These are phyloP conservation scores for Ceratobasidium sp. DNA, from an alignment of 1,284 basidiomycete genomes.

Conservation along the genomic window DNA sequence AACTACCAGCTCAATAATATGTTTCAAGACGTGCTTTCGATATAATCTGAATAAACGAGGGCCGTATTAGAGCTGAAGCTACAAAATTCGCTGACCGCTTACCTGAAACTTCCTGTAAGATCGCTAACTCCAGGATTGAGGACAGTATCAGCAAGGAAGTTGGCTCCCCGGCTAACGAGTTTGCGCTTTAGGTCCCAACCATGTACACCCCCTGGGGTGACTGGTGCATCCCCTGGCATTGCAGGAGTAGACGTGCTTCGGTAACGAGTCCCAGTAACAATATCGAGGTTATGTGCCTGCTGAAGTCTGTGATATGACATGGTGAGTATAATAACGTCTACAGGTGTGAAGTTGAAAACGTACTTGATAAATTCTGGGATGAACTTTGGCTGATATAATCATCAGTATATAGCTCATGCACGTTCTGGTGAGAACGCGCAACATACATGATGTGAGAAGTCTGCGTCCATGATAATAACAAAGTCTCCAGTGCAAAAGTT, in stretches of 20 bases:
- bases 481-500: slow-evolving; percentile 92
- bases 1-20: slow-evolving; percentile 85
- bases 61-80: background rate
- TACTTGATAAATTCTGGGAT: slow-evolving; percentile 90
- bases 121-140: slow-evolving; percentile 88
- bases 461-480: slow-evolving; percentile 97
- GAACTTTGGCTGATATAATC: slow-evolving; percentile 79
- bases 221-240: slow-evolving; percentile 59
- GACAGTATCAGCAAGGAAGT: slow-evolving; percentile 87
- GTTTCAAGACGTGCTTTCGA: slow-evolving; percentile 78
- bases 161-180: slow-evolving; percentile 86
- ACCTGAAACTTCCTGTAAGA: slow-evolving; percentile 90
- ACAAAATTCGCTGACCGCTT: slow-evolving; percentile 52
- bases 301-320: slow-evolving; percentile 69
- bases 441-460: slow-evolving; percentile 93
- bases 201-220: slow-evolving; percentile 83
- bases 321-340: slow-evolving; percentile 3
- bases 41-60: slow-evolving; percentile 71
- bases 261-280: slow-evolving; percentile 94
- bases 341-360: background rate
- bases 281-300: slow-evolving; percentile 84
- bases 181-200: slow-evolving; percentile 93
- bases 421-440: background rate
- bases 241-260: slow-evolving; percentile 69
- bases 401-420: background rate